Evolutionary conservation across 352 stramenopile species (phyloP), one percentile per base, ranked within the genome.

Genomic region (Globisporangium uncinulatum): DNA sequence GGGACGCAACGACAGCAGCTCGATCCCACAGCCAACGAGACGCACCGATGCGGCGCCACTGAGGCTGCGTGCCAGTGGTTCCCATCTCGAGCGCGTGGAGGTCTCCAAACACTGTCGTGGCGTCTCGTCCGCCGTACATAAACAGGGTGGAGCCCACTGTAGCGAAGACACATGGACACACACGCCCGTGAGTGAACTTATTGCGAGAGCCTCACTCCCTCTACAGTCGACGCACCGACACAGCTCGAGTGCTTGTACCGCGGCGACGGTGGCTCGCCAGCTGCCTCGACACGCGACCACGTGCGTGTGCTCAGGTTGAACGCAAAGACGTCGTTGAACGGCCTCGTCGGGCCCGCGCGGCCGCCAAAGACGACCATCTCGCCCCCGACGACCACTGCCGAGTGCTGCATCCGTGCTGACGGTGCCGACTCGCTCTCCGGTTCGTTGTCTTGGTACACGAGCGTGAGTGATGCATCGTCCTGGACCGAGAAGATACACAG

Each of bases 311-410:
- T 55, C 4, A 90, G 50, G 41, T 91, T 61, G 34, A 92, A 74
- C 14, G 65, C 55, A 54, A 71, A 79, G 4, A 93, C 49, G 45
- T 95, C 86, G 43, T 82, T 74, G 24, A 92, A 70, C 48, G 82
- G 69, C 43, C 85, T 89, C 5, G 72, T 66, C 6, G 86, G 86
- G 13, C 83, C 84, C 17, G 72, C 74, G 17, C 86, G 86, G 39
- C 86, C 86, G 48, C 86, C 86, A 71, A 95, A 94, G 4, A 95
- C 62, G 39, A 94, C 31, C 83, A 95, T 91, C 4, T 67, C 61
- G 46, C 67, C 70, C 46, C 54, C 59, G 4, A 82, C 58, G 15
- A 87, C 59, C 31, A 79, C 73, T 15, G 79, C 76, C 17, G 82
- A 86, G 62, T 94, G 84, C 41, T 92, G 75, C 82, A 92, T 94